phyloP scores from a whole-genome alignment of 129 eudicot species.

The Smallanthus sonchifolius region DNA sequence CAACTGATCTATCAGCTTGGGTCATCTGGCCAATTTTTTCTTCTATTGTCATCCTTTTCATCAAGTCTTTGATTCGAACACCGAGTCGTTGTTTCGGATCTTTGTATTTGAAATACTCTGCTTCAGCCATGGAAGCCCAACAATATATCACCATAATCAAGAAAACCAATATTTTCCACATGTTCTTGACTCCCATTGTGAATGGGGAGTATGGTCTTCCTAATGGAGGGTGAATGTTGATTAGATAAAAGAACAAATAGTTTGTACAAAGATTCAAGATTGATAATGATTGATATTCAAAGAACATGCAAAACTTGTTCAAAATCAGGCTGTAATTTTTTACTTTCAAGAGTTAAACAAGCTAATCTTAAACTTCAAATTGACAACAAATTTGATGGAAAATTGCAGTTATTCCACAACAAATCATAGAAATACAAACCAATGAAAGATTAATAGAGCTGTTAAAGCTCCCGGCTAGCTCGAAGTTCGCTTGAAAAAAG shows the following conservation, averaged over 20 bases:
- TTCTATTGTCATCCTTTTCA: constrained; percentile 21
- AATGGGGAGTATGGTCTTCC: neutral
- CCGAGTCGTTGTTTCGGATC: constrained; percentile 15
- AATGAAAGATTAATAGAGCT: neutral
- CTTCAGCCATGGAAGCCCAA: constrained; percentile 7
- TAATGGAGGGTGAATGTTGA: neutral
- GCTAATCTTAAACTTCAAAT: neutral
- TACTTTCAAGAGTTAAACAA: neutral
- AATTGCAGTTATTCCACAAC: neutral
- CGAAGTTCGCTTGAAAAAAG: too few species aligned
- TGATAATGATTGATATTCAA: neutral
- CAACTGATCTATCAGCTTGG: constrained; percentile 7
- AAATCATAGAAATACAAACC: neutral
- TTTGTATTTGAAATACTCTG: constrained; percentile 6
- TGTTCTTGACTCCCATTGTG: constrained; percentile 13
- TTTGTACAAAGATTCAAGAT: neutral
- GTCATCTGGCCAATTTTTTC: constrained; percentile 24
- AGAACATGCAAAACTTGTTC: neutral
- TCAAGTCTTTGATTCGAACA: constrained; percentile 12
- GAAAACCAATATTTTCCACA: neutral
- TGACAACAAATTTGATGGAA: neutral
- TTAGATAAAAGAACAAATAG: neutral
- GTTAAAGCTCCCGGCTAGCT: too few species aligned
- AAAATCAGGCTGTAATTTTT: neutral
- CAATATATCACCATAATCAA: constrained; percentile 15